Base-by-base conservation (phyloP, 805 yeast genomes). In the Saturnispora quitensis region DNA sequence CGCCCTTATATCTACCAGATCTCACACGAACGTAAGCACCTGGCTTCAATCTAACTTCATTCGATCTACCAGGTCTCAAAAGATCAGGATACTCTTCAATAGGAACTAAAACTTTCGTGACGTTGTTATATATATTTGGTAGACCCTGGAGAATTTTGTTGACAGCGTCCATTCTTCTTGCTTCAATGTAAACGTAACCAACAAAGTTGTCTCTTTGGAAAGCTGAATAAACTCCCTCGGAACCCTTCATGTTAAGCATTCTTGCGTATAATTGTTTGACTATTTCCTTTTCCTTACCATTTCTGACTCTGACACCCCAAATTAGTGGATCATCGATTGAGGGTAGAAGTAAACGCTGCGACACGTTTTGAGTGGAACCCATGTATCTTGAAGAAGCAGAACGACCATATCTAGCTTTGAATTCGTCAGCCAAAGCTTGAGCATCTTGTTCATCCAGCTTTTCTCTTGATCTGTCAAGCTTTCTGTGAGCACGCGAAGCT, bases 321-420 rank as follows among this genome's bases (percentile, higher is more conserved):
- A 93, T 88, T 50, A 89, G 82, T 8, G 99, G 98, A 65, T 93
- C 97, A 61, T 90, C 89, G 53, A 93, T 96, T 33, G 97, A 89
- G 12, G 99, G 99, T 68, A 93, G 76, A 60, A 93, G 75, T 60
- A 93, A 78, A 63, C 96, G 84, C 67, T 93, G 99, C 5, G 98
- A 93, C 12, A 91, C 96, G 45, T 84, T 78, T 34, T 89, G 88
- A 50, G 89, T 85, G 43, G 78, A 77, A 45, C 96, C 97, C 62
- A 95, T 78, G 68, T 86, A 90, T 55, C 86, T 86, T 36, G 85
- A 80, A 5, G 86, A 77, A 40, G 89, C 81, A 3, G 88, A 79
- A 61, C 95, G 84, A 56, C 98, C 95, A 68, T 93, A 93, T 62
- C 96, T 80, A 61, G 89, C 95, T 58, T 89, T 86, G 71, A 87